Evolutionary conservation across 2,329 filamentous ascomycete genomes (phyloP).

Genomic region (Beauveria rudraprayagi): DNA sequence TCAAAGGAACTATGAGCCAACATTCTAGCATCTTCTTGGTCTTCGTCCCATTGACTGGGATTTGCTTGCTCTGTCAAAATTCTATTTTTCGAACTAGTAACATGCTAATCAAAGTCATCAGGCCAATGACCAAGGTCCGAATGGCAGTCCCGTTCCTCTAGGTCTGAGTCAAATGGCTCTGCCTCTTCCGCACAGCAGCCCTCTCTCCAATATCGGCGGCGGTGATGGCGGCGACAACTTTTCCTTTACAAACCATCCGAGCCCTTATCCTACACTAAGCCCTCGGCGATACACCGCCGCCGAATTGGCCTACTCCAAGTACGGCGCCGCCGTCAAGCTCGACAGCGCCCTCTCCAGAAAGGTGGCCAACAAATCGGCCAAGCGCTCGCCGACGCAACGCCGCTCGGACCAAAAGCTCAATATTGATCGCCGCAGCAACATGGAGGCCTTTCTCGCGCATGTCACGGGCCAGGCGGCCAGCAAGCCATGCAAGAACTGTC

Average conservation of each 20-base stretch:
- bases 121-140: slow-evolving; percentile 13
- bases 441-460: slow-evolving; percentile 51
- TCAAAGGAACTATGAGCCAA: background rate
- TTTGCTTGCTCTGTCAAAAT: background rate
- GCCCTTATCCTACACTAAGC: background rate
- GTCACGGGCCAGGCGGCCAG: slow-evolving; percentile 42
- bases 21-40: background rate
- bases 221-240: background rate
- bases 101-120: background rate
- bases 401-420: slow-evolving; percentile 47
- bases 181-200: background rate
- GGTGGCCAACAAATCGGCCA: slow-evolving; percentile 40
- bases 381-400: slow-evolving; percentile 44
- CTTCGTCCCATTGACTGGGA: background rate
- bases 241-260: background rate
- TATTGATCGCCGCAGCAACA: slow-evolving; percentile 49
- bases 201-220: background rate
- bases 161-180: background rate
- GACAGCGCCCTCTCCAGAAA: slow-evolving; percentile 49
- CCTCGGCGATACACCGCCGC: slow-evolving; percentile 30
- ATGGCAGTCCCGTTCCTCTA: background rate
- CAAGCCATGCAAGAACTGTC: slow-evolving; percentile 51
- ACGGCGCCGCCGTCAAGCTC: slow-evolving; percentile 38
- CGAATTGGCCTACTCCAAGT: slow-evolving; percentile 37
- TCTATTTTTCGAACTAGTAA: background rate